phyloP scores from a whole-genome alignment of 139 green algal genomes.

The Bryopsis sp. region DNA sequence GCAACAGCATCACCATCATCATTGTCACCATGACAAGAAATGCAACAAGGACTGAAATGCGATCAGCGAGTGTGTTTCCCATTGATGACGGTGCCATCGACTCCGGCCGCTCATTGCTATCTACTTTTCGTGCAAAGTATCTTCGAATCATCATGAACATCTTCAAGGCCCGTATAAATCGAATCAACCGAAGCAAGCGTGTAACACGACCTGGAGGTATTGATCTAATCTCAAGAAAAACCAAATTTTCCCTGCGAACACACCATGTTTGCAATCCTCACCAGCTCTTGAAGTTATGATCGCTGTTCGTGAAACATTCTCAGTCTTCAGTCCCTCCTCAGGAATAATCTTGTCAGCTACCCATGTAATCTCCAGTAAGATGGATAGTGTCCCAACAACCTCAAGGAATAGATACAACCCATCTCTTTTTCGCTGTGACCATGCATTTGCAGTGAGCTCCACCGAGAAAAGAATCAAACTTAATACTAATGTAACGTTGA shows the following conservation, averaged over 20 bases:
- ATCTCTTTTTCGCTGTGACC: not conserved
- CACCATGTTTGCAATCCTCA: too few species aligned
- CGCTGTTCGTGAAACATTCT: conserved; percentile 18
- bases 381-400: conserved; percentile 18
- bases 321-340: not conserved
- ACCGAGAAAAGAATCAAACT: not conserved
- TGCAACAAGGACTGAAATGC: conserved; percentile 15
- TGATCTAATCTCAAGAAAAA: not conserved
- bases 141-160: conserved; percentile 21
- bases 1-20: conserved; percentile 15
- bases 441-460: conserved; percentile 7
- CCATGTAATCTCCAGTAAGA: conserved; percentile 17
- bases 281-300: conserved; percentile 21
- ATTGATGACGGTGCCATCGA: conserved; percentile 17
- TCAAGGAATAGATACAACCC: conserved; percentile 9
- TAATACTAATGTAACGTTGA: not conserved
- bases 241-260: too few species aligned
- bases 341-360: not conserved
- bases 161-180: conserved; percentile 18
- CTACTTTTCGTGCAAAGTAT: conserved; percentile 17
- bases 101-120: not conserved
- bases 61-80: conserved; percentile 4
- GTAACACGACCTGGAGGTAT: conserved; percentile 11
- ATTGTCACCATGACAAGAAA: conserved; percentile 28
- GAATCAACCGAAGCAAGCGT: conserved; percentile 12